phyloP scores from a whole-genome alignment of 139 green algal species.

The Chlorella vulgaris region DNA sequence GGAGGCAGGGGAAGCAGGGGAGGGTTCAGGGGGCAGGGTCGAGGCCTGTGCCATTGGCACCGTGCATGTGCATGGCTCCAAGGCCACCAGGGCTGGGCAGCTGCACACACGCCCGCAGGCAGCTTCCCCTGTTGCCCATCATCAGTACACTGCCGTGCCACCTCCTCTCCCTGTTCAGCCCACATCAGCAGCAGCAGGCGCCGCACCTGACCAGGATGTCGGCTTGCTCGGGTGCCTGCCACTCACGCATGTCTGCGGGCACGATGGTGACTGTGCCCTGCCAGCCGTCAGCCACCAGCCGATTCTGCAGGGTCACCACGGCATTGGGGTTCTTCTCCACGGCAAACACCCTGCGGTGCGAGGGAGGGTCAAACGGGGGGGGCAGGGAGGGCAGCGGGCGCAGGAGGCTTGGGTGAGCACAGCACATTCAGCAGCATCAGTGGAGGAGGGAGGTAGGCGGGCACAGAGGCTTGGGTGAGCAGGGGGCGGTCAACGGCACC shows the following conservation, averaged over 20 bases:
- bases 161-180: neutral
- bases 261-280: conserved; percentile 70
- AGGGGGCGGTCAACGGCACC: no score
- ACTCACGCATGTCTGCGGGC: conserved; percentile 87
- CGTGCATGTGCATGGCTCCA: no score
- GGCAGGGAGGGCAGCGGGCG: neutral
- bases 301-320: conserved; percentile 87
- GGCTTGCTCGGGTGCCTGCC: conserved; percentile 74
- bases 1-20: conserved; percentile 10
- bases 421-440: no score
- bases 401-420: neutral
- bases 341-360: conserved; percentile 76
- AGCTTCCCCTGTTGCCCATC: no score
- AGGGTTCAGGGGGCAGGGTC: no score
- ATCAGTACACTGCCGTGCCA: no score
- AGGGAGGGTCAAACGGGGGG: neutral
- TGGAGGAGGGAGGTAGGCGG: no score
- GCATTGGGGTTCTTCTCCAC: conserved; percentile 99
- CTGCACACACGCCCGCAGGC: no score
- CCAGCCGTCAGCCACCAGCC: conserved; percentile 61
- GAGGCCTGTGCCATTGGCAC: no score
- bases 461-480: no score
- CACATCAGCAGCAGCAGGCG: neutral
- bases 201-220: conserved; percentile 86
- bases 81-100: no score